These are phyloP conservation scores for Lipomyces spencermartinsiae DNA, from an alignment of 805 yeast species.

Conservation along the genomic window DNA sequence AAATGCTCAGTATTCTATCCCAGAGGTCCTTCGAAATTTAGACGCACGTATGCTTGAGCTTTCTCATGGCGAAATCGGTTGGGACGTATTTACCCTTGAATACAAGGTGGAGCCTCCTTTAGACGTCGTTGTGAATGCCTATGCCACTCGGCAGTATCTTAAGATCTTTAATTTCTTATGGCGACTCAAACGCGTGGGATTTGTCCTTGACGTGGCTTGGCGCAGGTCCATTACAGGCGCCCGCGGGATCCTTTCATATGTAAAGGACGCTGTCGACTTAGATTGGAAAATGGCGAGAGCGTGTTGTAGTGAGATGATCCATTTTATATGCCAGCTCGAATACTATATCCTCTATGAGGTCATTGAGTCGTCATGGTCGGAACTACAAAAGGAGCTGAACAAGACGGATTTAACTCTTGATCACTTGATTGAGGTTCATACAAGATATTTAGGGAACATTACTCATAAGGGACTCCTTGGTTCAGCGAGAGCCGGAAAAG, in stretches of 20 bases:
- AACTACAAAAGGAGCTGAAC: constrained; percentile 41
- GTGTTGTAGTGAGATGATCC: constrained; percentile 44
- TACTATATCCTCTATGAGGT: constrained; percentile 47
- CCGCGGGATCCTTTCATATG: constrained; percentile 37
- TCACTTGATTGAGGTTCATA: constrained; percentile 46
- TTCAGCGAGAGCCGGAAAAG: constrained; percentile 36
- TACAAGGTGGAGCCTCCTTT: constrained; percentile 61
- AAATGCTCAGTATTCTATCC: constrained; percentile 46
- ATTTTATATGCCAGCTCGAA: constrained; percentile 47
- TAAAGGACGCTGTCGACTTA: constrained; percentile 23
- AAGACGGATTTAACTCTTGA: constrained; percentile 46
- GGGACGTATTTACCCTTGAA: constrained; percentile 93
- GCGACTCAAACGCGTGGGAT: constrained; percentile 70
- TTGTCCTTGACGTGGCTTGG: constrained; percentile 60
- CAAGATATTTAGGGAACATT: constrained; percentile 44
- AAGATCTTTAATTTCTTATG: constrained; percentile 85
- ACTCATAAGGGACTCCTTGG: constrained; percentile 46
- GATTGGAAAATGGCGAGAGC: constrained; percentile 43
- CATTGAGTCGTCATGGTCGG: constrained; percentile 49
- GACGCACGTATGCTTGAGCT: constrained; percentile 85
- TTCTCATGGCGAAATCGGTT: constrained; percentile 76
- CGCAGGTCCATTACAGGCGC: constrained; percentile 44
- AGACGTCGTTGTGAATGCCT: constrained; percentile 60
- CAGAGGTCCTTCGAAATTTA: constrained; percentile 57
- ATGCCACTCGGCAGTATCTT: constrained; percentile 60